Evolutionary conservation across 2,329 filamentous ascomycete genomes (phyloP).

Genomic region (Dichotomopilus funicola): DNA sequence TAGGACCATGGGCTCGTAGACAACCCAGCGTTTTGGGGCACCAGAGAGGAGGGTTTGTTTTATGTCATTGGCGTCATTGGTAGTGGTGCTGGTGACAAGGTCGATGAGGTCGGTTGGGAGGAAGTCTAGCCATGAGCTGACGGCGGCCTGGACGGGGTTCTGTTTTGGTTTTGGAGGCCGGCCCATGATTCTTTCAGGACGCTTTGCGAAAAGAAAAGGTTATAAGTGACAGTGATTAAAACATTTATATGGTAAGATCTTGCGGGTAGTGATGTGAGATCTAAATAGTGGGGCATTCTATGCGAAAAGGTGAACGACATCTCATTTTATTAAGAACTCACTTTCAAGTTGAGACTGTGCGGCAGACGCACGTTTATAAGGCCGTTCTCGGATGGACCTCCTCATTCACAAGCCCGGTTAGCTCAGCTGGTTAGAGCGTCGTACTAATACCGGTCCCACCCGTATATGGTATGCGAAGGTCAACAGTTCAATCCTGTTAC

Average conservation of each 20-base stretch:
- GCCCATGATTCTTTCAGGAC: neutral
- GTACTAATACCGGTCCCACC: too few species aligned
- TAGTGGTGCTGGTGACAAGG: conserved; percentile 1
- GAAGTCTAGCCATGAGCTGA: conserved; percentile 2
- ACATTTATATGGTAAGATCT: neutral
- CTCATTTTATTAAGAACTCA: conserved; percentile 9
- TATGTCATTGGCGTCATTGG: conserved; percentile 1
- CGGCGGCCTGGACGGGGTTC: conserved; percentile 3
- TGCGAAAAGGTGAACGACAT: too few species aligned
- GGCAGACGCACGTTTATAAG: conserved; percentile 8
- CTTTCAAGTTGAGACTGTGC: neutral
- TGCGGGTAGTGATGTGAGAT: too few species aligned
- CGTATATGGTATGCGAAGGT: too few species aligned
- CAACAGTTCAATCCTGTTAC: conserved; percentile 20
- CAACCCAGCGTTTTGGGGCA: conserved; percentile 52
- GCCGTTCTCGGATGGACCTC: conserved; percentile 13
- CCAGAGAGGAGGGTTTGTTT: conserved; percentile 30
- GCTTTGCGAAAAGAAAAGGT: neutral
- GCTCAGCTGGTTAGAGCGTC: too few species aligned
- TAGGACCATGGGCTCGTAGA: conserved; percentile 56
- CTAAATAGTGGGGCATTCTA: too few species aligned
- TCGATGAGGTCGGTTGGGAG: conserved; percentile 2
- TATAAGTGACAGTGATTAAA: neutral
- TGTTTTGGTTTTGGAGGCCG: neutral
- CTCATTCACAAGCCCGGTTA: conserved; percentile 13